A percentile compares a stretch with the other conserved stretches of the same genome.
Conservation (phyloP, 2,329 filamentous ascomycete genomes). For the Diaporthe batatas region DNA sequence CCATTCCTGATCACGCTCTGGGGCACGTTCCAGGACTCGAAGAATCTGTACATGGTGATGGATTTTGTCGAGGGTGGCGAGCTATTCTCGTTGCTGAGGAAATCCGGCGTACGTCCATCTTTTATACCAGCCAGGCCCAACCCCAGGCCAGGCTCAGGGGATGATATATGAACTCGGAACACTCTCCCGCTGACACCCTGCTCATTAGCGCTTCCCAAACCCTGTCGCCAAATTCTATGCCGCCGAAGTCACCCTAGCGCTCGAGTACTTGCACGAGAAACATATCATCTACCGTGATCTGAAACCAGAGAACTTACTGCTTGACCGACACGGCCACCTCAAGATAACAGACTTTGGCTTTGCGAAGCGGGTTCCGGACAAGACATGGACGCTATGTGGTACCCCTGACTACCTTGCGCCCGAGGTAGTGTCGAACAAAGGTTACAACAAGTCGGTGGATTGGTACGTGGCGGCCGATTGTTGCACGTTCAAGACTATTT, state of each 20-base stretch:
- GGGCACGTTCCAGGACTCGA: slow-evolving; percentile 97
- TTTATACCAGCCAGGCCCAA: slow-evolving; percentile 5
- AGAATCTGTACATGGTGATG: slow-evolving; percentile 99
- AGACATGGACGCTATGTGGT: slow-evolving; percentile 98
- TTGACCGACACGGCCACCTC: slow-evolving; percentile 92
- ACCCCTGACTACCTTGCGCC: slow-evolving; percentile 98
- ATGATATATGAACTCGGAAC: slow-evolving; percentile 16
- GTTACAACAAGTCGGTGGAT: slow-evolving; percentile 99
- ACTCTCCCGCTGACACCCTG: slow-evolving; percentile 44
- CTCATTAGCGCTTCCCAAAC: slow-evolving; percentile 91
- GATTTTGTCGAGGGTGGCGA: slow-evolving; percentile 99
- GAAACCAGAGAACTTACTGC: slow-evolving; percentile 92
- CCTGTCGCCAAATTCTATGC: slow-evolving; percentile 99
- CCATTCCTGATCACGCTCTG: slow-evolving; percentile 97
- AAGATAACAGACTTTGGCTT: slow-evolving; percentile 99
- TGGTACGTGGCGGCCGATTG: slow-evolving; percentile 75
- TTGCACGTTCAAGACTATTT: not conserved
- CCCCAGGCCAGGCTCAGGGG: not conserved
- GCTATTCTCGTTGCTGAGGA: slow-evolving; percentile 93
- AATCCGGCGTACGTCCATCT: slow-evolving; percentile 79
- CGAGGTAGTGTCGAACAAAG: slow-evolving; percentile 98
- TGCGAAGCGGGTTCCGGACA: slow-evolving; percentile 97
- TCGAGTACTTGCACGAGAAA: slow-evolving; percentile 94
- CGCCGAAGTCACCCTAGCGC: slow-evolving; percentile 92
- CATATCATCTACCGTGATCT: slow-evolving; percentile 98